Base-by-base conservation (phyloP, 805 yeast genomes). In the Ogataea kodamae region DNA sequence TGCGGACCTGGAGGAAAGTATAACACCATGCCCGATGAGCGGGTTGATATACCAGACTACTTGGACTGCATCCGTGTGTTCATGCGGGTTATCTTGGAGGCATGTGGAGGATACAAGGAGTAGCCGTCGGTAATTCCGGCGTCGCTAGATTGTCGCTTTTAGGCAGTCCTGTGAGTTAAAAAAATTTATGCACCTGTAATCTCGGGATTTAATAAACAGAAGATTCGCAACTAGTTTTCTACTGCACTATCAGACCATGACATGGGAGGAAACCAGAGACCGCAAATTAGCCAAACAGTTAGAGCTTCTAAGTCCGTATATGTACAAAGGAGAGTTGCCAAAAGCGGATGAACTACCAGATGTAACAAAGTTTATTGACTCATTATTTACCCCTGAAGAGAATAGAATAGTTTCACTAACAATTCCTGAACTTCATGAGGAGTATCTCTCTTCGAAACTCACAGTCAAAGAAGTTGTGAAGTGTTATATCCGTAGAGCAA, bases 401-500 rank as follows among this genome's bases (percentile, higher is more conserved):
- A 45, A 63, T n/a, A 66, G 54, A 36, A 68, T 70, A 27, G 67
- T 73, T 3, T 13, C 39, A 25, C 26, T 11, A 39, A 4, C 37
- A 2, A 37, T 37, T 19, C 12, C 14, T 11, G 25, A 28, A 18
- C 33, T 37, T 8, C 37, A 24, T 9, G 12, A 25, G 10, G 16
- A 28, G 12, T 37, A 37, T 17, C 28, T 8, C 6, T 4, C 19
- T 9, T 64, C 64, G 13, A 54, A 59, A 34, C 60, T 65, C 53
- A 55, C 66, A 1, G 53, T 79, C 1, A 52, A 55, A 1, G 65
- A 72, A 26, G 78, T 77, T 3, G 59, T 72, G 2, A 54, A 52
- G 6, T 80, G 82, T 1, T 78, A 70, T 51, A 67, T 75, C 38
- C 76, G 76, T 45, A 55, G 83, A 26, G 74, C 81, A 3, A 65